Percentiles rank a stretch among this genome's conserved stretches.
Evolutionary conservation across 208 protist genomes (phyloP).

Genomic region (Tritrichomonas foetus): DNA sequence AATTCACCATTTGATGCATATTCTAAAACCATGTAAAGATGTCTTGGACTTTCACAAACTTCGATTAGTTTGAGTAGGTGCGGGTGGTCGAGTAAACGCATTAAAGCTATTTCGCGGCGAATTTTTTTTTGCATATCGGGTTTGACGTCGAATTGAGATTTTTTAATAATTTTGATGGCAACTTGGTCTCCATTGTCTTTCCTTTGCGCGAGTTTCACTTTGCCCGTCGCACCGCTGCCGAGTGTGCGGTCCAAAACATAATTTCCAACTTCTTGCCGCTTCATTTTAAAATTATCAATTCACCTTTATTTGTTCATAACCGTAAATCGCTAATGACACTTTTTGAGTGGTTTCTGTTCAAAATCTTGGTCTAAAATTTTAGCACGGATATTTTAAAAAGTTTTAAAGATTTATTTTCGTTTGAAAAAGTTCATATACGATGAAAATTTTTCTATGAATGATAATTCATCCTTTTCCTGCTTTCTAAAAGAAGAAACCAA

Average conservation of each 20-base stretch:
- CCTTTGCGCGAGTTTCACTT: not conserved
- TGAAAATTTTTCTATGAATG: no score
- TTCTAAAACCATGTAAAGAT: constrained; percentile 21
- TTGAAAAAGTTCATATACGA: no score
- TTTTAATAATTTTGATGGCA: constrained; percentile 33
- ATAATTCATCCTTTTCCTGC: no score
- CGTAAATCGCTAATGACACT: no score
- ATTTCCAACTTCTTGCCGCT: not conserved
- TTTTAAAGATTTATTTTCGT: no score
- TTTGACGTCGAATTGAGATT: not conserved
- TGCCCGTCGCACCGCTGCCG: not conserved
- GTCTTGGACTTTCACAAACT: not conserved
- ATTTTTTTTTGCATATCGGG: not conserved
- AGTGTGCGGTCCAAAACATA: not conserved
- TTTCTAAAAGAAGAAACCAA: no score
- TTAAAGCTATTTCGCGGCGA: not conserved
- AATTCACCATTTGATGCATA: constrained; percentile 2
- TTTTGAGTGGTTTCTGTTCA: no score
- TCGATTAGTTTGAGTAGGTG: not conserved
- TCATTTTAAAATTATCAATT: no score
- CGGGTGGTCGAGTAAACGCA: not conserved
- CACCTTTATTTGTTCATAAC: no score
- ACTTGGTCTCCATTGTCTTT: not conserved
- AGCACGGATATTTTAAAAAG: no score
- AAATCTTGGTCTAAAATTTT: no score